Evolutionary conservation across 2,329 filamentous ascomycete species (phyloP), one percentile per base, ranked within the genome.

Genomic region (Pleoardoris graminearum): DNA sequence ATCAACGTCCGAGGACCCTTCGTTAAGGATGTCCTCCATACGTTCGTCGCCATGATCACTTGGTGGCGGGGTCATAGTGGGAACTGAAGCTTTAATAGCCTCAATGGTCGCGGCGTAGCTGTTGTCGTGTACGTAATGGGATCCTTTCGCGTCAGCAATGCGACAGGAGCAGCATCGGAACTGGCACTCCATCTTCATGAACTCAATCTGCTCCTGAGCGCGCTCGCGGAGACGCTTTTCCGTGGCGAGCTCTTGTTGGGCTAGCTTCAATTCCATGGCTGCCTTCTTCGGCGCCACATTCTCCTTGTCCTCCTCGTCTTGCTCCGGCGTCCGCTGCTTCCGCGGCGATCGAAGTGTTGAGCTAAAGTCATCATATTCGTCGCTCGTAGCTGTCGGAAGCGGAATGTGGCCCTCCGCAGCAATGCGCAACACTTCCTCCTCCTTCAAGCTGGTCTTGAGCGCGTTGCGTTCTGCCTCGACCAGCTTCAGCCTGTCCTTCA

Each of bases 381-480:
- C 64, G n/a, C 76, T 75, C 5, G 78, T 77, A 0, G 73, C 58
- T 7, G 74, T 68, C 1, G 88, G 87, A 11, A 90, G 75, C 2
- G 88, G 85, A 48, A 91, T 82, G 38, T 80, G 82, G 16, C 87
- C 87, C 68, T 91, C 87, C 19, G 87, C 85, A 3, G 88, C 87
- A 48, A 91, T 86, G 44, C 85, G 82, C 17, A 86, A 82, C 21
- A 90, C 82, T 67, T 90, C 87, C 64, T 91, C 87, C 62, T 88
- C 88, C 73, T 88, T 82, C 27, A 88, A 82, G 45, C 85, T 85
- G 2, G 83, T 85, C 75, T 88, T 89, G 66, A 89, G 82, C 3
- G 87, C 84, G 68, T 91, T 88, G 7, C 87, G 85, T 72, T 92
- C 89, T 66, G 88, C 84, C 67, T 91, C 87, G 14, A 88, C 79